Percentiles rank a stretch among this genome's conserved stretches.
Conservation (phyloP, 495 filamentous ascomycete genomes). For the Tuber calosporum region DNA sequence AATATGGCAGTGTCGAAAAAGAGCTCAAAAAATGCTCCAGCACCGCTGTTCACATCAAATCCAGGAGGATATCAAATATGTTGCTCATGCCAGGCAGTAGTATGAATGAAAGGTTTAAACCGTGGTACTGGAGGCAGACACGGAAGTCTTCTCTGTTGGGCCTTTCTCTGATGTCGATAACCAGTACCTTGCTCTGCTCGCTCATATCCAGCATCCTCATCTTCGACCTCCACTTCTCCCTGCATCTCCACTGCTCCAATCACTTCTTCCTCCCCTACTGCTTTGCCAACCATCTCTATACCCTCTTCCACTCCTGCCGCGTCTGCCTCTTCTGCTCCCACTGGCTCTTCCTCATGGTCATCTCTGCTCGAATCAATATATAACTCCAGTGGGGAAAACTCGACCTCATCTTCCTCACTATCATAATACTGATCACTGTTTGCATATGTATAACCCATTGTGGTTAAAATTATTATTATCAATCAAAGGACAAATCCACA, state of each 20-base stretch:
- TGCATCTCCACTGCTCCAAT: constrained; percentile 32
- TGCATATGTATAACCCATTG: too few relatives aligned
- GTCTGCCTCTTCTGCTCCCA: constrained; percentile 19
- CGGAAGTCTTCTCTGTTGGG: too few relatives aligned
- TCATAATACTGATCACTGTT: background rate
- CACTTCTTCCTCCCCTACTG: constrained; percentile 41
- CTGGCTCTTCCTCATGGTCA: constrained; percentile 8
- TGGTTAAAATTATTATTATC: too few relatives aligned
- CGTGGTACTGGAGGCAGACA: too few relatives aligned
- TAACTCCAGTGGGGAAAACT: background rate
- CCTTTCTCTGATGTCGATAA: background rate
- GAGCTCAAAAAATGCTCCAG: too few relatives aligned
- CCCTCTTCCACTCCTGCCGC: background rate
- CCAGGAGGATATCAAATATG: too few relatives aligned
- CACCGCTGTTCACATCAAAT: too few relatives aligned
- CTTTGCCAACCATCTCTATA: constrained; percentile 8
- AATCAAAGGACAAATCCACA: too few relatives aligned
- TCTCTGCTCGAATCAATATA: background rate
- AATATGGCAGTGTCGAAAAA: too few relatives aligned
- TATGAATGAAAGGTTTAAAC: too few relatives aligned
- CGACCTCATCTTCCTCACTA: constrained; percentile 6
- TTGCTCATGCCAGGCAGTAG: too few relatives aligned
- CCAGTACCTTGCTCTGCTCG: background rate
- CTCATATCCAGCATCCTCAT: constrained; percentile 32
- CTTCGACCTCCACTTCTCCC: constrained; percentile 37